These are phyloP conservation scores for Vitis rupestris DNA, from an alignment of 164 flowering plant species.

Conservation along the genomic window DNA sequence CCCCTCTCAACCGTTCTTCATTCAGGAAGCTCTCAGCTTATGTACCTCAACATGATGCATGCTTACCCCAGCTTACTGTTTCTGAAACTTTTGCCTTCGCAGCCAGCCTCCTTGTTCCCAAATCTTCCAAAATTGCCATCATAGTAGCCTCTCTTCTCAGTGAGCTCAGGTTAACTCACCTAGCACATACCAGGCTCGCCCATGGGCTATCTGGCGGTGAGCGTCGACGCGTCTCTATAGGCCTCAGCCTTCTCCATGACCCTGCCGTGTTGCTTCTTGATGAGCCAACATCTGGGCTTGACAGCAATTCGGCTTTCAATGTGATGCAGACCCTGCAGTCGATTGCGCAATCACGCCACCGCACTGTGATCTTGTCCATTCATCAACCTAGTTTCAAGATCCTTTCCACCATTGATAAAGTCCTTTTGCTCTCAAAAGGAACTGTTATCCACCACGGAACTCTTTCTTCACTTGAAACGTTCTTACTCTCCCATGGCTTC, in stretches of 20 bases:
- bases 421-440: conserved; percentile 75
- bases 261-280: conserved; percentile 82
- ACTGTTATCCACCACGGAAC: conserved; percentile 76
- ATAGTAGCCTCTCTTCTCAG: conserved; percentile 49
- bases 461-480: conserved; percentile 45
- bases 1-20: conserved; percentile 57
- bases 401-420: conserved; percentile 56
- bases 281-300: conserved; percentile 96
- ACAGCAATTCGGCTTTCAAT: conserved; percentile 74
- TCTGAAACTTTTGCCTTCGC: conserved; percentile 76
- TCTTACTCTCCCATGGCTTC: conserved; percentile 53
- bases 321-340: conserved; percentile 68
- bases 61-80: conserved; percentile 74
- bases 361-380: conserved; percentile 78
- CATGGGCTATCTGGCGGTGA: conserved; percentile 87
- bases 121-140: conserved; percentile 19
- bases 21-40: conserved; percentile 80
- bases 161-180: conserved; percentile 65
- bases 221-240: conserved; percentile 81
- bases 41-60: conserved; percentile 87
- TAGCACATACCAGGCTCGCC: conserved; percentile 49
- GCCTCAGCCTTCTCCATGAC: conserved; percentile 84
- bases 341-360: conserved; percentile 41
- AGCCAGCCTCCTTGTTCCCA: conserved; percentile 64
- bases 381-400: conserved; percentile 96